A percentile compares a stretch with the other conserved stretches of the same genome.
These are phyloP conservation scores for Achaetomium macrosporum DNA, from an alignment of 2,329 filamentous ascomycete genomes.

Conservation along the genomic window DNA sequence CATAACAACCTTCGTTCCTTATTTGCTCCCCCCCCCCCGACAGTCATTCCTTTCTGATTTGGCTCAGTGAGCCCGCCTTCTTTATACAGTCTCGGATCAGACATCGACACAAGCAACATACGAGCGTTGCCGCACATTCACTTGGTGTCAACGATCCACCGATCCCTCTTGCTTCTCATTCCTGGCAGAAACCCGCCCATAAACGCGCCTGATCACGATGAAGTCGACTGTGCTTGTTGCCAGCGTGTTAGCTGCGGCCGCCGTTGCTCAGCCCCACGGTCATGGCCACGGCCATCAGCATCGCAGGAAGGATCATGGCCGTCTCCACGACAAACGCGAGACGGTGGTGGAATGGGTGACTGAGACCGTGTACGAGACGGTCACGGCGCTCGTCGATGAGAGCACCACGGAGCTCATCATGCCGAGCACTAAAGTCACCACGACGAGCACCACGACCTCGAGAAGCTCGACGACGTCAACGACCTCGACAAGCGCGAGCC, in stretches of 20 bases:
- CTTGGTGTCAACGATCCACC: neutral
- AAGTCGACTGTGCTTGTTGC: conserved; percentile 38
- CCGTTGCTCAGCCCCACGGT: conserved; percentile 46
- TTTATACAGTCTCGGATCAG: conserved; percentile 4
- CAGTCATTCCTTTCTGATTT: conserved; percentile 25
- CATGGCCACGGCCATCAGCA: conserved; percentile 27
- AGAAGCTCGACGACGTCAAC: conserved; percentile 22
- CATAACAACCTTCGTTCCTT: conserved; percentile 2
- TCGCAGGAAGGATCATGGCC: conserved; percentile 31
- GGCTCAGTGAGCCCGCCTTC: conserved; percentile 22
- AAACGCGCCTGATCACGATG: conserved; percentile 30
- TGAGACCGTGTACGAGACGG: conserved; percentile 47
- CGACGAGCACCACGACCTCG: conserved; percentile 18
- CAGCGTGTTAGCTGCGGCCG: conserved; percentile 40
- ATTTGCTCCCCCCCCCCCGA: conserved; percentile 10
- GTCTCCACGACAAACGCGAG: conserved; percentile 35
- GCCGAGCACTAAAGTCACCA: conserved; percentile 24
- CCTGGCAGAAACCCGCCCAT: neutral
- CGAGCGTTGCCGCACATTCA: neutral
- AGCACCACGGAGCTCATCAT: conserved; percentile 42
- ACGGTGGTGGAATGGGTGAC: conserved; percentile 41
- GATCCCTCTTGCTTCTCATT: neutral
- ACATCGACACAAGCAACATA: neutral
- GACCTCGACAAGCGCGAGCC: conserved; percentile 23
- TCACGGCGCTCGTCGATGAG: conserved; percentile 45